A percentile compares a stretch with the other conserved stretches of the same genome.
Evolutionary conservation across 83 land plant species (phyloP).

Genomic region (Diphasiastrum complanatum): DNA sequence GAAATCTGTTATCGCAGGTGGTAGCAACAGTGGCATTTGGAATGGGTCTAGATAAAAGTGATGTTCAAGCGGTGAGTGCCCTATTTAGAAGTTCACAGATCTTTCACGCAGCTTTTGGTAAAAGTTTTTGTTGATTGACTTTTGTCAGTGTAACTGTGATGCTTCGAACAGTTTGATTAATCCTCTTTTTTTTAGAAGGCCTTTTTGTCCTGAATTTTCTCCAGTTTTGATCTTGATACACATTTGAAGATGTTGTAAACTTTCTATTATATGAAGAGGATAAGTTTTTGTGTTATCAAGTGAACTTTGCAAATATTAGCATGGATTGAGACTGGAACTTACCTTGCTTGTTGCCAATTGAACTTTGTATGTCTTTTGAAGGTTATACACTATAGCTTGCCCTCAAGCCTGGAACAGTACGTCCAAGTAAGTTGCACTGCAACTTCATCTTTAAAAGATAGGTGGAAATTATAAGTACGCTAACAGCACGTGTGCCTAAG

Average conservation of each 20-base stretch:
- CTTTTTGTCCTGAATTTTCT: slow-evolving; percentile 1
- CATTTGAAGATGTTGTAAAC: too few relatives aligned
- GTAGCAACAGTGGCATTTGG: slow-evolving; percentile 99
- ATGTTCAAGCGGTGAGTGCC: slow-evolving; percentile 75
- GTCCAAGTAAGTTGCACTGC: slow-evolving; percentile 75
- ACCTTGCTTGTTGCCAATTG: not conserved
- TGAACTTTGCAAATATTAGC: too few relatives aligned
- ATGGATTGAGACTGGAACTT: not conserved
- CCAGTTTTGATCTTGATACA: too few relatives aligned
- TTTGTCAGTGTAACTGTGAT: not conserved
- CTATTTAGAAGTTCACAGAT: not conserved
- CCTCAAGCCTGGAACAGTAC: slow-evolving; percentile 92
- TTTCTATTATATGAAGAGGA: too few relatives aligned
- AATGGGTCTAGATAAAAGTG: slow-evolving; percentile 94
- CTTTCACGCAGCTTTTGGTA: not conserved
- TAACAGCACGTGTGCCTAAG: too few relatives aligned
- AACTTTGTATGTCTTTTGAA: slow-evolving; percentile 20
- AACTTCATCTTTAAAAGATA: not conserved
- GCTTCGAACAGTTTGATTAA: not conserved
- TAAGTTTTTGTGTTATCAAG: too few relatives aligned
- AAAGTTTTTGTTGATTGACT: not conserved
- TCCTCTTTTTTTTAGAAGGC: not conserved
- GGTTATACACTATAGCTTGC: slow-evolving; percentile 96
- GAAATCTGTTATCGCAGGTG: slow-evolving; percentile 49
- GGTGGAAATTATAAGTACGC: not conserved